A percentile compares a stretch with the other conserved stretches of the same genome.
phyloP scores from a whole-genome alignment of 202 grass and related monocot genomes.

The Cymbopogon flexuosus region DNA sequence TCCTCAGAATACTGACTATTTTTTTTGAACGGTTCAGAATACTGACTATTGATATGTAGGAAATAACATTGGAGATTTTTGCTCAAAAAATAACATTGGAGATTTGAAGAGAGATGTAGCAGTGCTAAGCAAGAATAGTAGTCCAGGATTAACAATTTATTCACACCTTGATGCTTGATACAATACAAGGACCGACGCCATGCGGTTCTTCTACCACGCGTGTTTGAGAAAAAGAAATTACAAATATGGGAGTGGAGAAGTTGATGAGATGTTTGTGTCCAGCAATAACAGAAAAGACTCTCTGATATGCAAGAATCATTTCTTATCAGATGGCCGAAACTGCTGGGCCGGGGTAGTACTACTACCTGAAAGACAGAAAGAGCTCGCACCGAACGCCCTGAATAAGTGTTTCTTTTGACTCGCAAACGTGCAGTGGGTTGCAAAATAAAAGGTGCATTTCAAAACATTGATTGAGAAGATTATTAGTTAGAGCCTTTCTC shows the following conservation, averaged over 20 bases:
- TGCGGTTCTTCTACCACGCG: background rate
- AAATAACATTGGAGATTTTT: no score
- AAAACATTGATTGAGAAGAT: slow-evolving; percentile 29
- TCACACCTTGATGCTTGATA: background rate
- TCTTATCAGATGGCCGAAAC: background rate
- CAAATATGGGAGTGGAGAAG: background rate
- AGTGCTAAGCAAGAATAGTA: background rate
- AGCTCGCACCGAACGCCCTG: slow-evolving; percentile 17
- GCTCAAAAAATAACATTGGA: background rate
- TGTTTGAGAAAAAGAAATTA: background rate
- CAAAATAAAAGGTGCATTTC: background rate
- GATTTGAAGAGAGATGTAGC: background rate
- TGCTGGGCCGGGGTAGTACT: background rate
- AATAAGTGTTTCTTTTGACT: slow-evolving; percentile 29
- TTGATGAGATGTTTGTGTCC: slow-evolving; percentile 27
- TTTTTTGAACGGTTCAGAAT: no score
- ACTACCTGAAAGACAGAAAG: background rate
- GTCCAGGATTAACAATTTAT: background rate
- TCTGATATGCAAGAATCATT: background rate
- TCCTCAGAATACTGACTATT: background rate
- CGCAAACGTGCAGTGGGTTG: background rate
- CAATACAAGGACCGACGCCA: background rate
- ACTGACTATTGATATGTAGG: no score
- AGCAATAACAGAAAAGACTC: background rate
- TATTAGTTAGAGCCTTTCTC: slow-evolving; percentile 34